Conservation (phyloP, 1,284 basidiomycete genomes). For the Rhodofomes roseus region DNA sequence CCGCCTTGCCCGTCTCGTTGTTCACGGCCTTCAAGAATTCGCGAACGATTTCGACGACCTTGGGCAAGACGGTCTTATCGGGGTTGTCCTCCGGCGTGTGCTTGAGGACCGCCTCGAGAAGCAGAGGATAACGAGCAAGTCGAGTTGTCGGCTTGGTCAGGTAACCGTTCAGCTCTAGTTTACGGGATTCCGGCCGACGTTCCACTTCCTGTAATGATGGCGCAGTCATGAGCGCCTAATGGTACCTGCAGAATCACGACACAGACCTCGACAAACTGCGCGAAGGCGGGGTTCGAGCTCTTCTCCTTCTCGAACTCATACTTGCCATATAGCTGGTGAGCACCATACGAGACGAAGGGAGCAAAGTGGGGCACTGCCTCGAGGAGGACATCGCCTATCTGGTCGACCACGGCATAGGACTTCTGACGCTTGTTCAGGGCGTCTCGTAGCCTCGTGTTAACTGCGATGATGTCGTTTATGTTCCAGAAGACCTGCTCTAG, state of each 20-base stretch:
- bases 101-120: conserved; percentile 91
- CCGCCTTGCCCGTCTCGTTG: conserved; percentile 86
- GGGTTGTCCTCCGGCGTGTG: conserved; percentile 90
- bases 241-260: background rate
- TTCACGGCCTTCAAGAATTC: conserved; percentile 91
- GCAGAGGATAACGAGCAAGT: conserved; percentile 91
- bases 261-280: conserved; percentile 90
- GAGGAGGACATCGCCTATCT: conserved; percentile 89
- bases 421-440: conserved; percentile 96
- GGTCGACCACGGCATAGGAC: conserved; percentile 87
- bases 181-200: conserved; percentile 90
- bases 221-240: conserved; percentile 1
- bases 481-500: conserved; percentile 98
- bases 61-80: conserved; percentile 79
- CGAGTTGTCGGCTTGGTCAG: conserved; percentile 98
- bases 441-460: conserved; percentile 88
- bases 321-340: conserved; percentile 97
- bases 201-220: conserved; percentile 67
- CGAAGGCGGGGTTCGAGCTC: conserved; percentile 88
- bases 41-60: conserved; percentile 78
- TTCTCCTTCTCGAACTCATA: conserved; percentile 99
- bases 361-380: conserved; percentile 87
- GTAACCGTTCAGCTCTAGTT: conserved; percentile 97
- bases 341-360: conserved; percentile 94
- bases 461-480: conserved; percentile 88